Base-by-base conservation (phyloP, 768 basidiomycete species). In the Leucogyrophana mollusca region DNA sequence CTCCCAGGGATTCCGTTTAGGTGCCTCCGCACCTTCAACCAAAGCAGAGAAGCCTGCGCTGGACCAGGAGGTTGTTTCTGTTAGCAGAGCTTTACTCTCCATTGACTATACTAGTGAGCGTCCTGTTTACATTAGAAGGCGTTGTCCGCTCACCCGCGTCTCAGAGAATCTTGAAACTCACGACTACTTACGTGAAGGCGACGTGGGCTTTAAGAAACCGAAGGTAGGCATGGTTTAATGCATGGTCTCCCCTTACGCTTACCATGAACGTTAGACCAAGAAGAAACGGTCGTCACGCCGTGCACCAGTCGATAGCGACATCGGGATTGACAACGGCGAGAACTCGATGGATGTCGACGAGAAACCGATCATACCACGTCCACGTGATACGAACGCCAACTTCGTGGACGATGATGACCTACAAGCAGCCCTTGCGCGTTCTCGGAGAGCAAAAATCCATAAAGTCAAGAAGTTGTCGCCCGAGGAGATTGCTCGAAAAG, bases 361-460 rank as follows among this genome's bases (percentile, higher is more conserved):
- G 55, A 83, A 79, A 55, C 80, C 87, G n/a, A 71, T 80, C 47
- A 68, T 82, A 21, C 80, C 84, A 49, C 76, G 85, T 54, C 73
- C 73, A 53, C 77, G 87, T 57, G 82, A 93, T 62, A 74, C 92
- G 43, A 83, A 94, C 62, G 74, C 77, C 56, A 95, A 95, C 69
- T 91, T 96, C 66, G 87, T 98, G 53, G 96, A 98, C 69, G 96
- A 99, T 65, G 96, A 99, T 66, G 96, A 99, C 59, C 79, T 99
- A 34, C 94, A 97, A 73, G 89, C 90, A 34, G 91, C 90, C 21
- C 74, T 98, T 48, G 86, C 95, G 27, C 82, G 90, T 9, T 83
- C 90, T 48, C 78, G 96, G 47, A 81, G 87, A 57, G 86, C 87
- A 40, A 90, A 89, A 56, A 73, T 92, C 4, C 82, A 79, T 59